phyloP scores from a whole-genome alignment of 495 filamentous ascomycete genomes.

The Parmelia sp. region DNA sequence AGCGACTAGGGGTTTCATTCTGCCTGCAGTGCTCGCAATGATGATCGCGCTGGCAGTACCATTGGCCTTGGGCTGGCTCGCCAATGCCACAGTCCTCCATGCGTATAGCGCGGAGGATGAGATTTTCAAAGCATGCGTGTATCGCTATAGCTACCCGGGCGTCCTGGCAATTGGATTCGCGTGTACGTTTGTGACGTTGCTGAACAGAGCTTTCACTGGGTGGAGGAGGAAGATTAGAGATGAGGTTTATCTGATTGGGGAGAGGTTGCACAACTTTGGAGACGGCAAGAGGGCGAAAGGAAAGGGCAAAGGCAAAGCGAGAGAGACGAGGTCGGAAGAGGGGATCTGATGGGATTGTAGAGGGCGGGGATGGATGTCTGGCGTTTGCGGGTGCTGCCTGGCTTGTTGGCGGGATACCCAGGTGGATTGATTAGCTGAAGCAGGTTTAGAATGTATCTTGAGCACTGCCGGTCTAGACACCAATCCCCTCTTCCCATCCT shows the following conservation, averaged over 20 bases:
- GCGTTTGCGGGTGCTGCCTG: background rate
- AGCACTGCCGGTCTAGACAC: too few species aligned
- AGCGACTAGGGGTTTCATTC: conserved; percentile 74
- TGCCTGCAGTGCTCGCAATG: conserved; percentile 60
- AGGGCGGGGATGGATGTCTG: background rate
- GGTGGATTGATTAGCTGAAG: background rate
- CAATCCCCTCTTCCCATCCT: too few species aligned
- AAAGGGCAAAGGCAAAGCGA: conserved; percentile 13
- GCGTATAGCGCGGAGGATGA: conserved; percentile 31
- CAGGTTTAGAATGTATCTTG: too few species aligned
- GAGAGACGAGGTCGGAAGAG: background rate
- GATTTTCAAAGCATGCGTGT: conserved; percentile 49
- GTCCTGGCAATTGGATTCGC: conserved; percentile 45
- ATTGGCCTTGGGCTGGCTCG: conserved; percentile 40
- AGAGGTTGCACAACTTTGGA: conserved; percentile 88
- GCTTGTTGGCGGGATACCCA: background rate
- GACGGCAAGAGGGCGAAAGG: conserved; percentile 37
- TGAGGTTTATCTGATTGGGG: conserved; percentile 93
- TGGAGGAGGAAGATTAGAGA: conserved; percentile 85
- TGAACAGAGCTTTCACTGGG: conserved; percentile 50
- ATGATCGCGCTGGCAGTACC: conserved; percentile 54
- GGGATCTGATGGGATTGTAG: background rate
- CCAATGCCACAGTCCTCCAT: conserved; percentile 40
- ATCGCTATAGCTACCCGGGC: conserved; percentile 67
- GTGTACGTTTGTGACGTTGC: conserved; percentile 37